Evolutionary conservation across 306 rosid species (phyloP), one percentile per base, ranked within the genome.

Genomic region (Carpinus viminea): DNA sequence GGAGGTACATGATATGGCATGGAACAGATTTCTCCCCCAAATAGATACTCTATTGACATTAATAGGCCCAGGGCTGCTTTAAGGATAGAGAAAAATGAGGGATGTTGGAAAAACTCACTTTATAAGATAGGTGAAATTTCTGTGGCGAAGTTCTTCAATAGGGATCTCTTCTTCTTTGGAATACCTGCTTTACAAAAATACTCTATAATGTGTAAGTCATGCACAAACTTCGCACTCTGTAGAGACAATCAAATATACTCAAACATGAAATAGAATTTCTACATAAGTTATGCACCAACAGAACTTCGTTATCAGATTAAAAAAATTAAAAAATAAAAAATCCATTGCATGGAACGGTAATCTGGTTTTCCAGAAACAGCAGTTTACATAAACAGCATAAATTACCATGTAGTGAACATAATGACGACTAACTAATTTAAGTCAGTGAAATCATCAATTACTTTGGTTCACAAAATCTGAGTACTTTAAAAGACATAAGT

Each of bases 151-250:
- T 62, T 91, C 93, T 57, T 83, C 76, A 55, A 80, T 31, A 50
- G 87, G 91, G 75, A 91, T 88, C 21, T 68, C 80, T 87, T 94
- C 98, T 87, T 92, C 97, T 88, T 94, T 94, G 72, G 98, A 94
- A 80, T 94, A 94, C 88, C 98, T 94, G 87, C 80, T 73, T 43
- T 65, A 45, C 47, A 77, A 61, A 61, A 70, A 70, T 77, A 68
- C 62, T 46, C 26, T 2, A 31, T 31, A 31, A 31, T 31, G 34
- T 31, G 34, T 2, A 31, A 21, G 12, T 54, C 4, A 20, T 10
- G 11, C 15, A 70, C 5, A 15, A 62, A 43, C 57, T 38, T 75
- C 52, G 4, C 51, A 28, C 16, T 15, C 12, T 46, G 28, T 43
- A 55, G 48, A 36, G 6, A 72, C 5, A 53, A 7, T 52, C 15